Conservation (phyloP, 495 filamentous ascomycete species). For the Glonium stellatum region DNA sequence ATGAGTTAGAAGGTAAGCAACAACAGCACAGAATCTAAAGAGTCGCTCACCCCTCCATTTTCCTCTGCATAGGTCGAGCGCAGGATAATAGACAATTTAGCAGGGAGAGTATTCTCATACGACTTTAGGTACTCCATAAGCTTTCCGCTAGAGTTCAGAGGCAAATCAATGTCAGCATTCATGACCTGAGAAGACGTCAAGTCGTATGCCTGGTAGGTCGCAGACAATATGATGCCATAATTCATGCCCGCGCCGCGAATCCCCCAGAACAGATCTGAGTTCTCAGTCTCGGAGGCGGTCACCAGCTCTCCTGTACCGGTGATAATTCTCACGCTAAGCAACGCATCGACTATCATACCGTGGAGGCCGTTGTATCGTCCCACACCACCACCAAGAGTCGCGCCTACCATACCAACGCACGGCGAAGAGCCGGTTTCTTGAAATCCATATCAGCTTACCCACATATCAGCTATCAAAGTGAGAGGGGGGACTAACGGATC, state of each 20-base stretch:
- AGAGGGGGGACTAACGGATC: slow-evolving; percentile 21
- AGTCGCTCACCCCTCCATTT: too few relatives aligned
- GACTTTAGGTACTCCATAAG: too few relatives aligned
- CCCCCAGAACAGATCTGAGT: slow-evolving; percentile 37
- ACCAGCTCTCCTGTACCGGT: slow-evolving; percentile 43
- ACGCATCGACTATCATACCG: slow-evolving; percentile 48
- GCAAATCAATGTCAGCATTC: too few relatives aligned
- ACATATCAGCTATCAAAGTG: too few relatives aligned
- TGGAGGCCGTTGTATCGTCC: slow-evolving; percentile 45
- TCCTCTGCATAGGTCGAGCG: too few relatives aligned
- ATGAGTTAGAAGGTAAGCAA: too few relatives aligned
- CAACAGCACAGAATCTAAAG: too few relatives aligned
- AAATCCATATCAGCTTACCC: too few relatives aligned
- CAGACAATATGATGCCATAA: slow-evolving; percentile 39
- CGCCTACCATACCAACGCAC: slow-evolving; percentile 51
- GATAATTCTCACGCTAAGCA: slow-evolving; percentile 43
- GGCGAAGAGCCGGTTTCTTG: slow-evolving; percentile 54
- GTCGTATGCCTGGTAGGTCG: slow-evolving; percentile 40
- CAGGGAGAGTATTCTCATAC: too few relatives aligned
- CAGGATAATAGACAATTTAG: too few relatives aligned
- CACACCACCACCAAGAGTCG: slow-evolving; percentile 53
- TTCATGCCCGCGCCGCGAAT: slow-evolving; percentile 34
- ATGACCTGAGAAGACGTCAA: too few relatives aligned
- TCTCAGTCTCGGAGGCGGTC: slow-evolving; percentile 33
- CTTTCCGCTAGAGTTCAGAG: too few relatives aligned